Evolutionary conservation across 306 rosid species (phyloP).

Genomic region (Lupinus albus): DNA sequence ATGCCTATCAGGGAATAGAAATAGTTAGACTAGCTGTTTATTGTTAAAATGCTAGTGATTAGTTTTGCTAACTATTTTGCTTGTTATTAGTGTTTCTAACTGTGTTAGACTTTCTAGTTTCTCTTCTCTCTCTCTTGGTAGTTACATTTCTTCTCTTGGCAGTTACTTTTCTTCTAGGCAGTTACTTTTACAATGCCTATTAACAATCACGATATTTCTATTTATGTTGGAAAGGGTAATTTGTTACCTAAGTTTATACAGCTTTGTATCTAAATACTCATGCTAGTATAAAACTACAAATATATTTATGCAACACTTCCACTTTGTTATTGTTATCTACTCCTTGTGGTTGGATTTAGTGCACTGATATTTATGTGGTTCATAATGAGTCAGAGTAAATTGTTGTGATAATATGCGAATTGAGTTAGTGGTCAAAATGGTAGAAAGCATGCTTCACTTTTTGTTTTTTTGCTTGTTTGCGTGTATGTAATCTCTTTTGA

Average conservation of each 20-base stretch:
- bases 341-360: neutral
- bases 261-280: neutral
- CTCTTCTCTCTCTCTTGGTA: too few relatives aligned
- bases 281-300: neutral
- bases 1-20: too few relatives aligned
- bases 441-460: conserved; percentile 23
- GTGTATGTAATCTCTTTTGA: neutral
- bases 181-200: too few relatives aligned
- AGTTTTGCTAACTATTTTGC: too few relatives aligned
- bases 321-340: conserved; percentile 5
- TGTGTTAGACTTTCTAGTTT: too few relatives aligned
- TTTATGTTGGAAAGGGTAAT: conserved; percentile 15
- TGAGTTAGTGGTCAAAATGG: conserved; percentile 9
- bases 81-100: too few relatives aligned
- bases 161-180: too few relatives aligned
- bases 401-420: conserved; percentile 17
- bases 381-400: conserved; percentile 19
- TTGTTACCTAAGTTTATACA: neutral
- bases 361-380: conserved; percentile 1
- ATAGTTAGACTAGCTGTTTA: too few relatives aligned
- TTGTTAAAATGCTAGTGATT: too few relatives aligned
- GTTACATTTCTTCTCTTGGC: too few relatives aligned
- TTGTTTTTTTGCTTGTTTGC: conserved; percentile 14
- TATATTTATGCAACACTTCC: conserved; percentile 7
- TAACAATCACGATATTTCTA: conserved; percentile 16